phyloP scores from a whole-genome alignment of 768 basidiomycete species.

The Sarcomyxa edulis region DNA sequence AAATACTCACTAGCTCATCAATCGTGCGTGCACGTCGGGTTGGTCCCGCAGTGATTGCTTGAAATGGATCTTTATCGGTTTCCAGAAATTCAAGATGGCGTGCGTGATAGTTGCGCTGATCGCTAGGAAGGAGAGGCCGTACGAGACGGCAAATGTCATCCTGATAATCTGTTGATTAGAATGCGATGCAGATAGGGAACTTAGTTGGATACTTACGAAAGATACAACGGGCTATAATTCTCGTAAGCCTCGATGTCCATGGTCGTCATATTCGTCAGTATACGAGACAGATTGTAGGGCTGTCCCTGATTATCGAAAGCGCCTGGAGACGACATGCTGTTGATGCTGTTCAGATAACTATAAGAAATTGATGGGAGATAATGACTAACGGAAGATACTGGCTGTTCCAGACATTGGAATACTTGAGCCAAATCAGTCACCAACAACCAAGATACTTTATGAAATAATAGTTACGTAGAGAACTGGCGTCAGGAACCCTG shows the following conservation, averaged over 20 bases:
- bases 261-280: constrained; percentile 32
- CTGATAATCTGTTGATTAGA: constrained; percentile 17
- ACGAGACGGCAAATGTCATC: constrained; percentile 51
- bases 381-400: constrained; percentile 52
- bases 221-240: constrained; percentile 41
- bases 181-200: background rate
- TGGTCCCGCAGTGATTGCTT: constrained; percentile 46
- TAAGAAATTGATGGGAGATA: no score
- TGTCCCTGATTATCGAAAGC: constrained; percentile 59
- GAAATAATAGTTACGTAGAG: constrained; percentile 29
- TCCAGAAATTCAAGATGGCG: constrained; percentile 50
- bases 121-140: constrained; percentile 56
- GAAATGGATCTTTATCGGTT: constrained; percentile 50
- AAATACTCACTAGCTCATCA: constrained; percentile 56
- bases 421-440: constrained; percentile 23
- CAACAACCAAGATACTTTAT: background rate
- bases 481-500: constrained; percentile 47
- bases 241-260: constrained; percentile 41
- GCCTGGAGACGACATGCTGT: constrained; percentile 37
- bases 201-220: constrained; percentile 28
- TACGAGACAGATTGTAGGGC: constrained; percentile 35
- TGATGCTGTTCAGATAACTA: constrained; percentile 13
- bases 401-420: constrained; percentile 50
- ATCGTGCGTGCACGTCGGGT: constrained; percentile 54
- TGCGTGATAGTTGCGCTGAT: constrained; percentile 57